These are phyloP conservation scores for Staphylotrichum longicolle DNA, from an alignment of 495 filamentous ascomycete species.

Conservation along the genomic window DNA sequence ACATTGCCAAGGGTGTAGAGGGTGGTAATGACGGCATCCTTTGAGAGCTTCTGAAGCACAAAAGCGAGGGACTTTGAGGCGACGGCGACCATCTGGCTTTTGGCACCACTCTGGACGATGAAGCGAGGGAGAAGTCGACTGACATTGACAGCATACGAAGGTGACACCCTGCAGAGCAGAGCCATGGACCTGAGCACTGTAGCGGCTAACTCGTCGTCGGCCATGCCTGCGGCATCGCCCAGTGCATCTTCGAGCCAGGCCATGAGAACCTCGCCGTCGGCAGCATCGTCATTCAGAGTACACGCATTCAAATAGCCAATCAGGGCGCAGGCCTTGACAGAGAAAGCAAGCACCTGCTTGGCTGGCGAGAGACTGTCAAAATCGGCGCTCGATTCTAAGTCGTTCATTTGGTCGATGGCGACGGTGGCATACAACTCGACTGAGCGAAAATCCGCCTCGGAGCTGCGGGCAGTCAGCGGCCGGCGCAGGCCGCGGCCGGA, in stretches of 20 bases:
- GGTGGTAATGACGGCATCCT: conserved; percentile 91
- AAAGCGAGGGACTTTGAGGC: conserved; percentile 81
- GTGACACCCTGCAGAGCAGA: conserved; percentile 69
- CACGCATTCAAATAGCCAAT: conserved; percentile 81
- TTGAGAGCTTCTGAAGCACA: conserved; percentile 73
- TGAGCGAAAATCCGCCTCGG: conserved; percentile 51
- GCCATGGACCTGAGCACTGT: conserved; percentile 79
- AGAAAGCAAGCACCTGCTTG: conserved; percentile 82
- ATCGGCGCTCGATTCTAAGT: conserved; percentile 85
- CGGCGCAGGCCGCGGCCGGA: conserved; percentile 40
- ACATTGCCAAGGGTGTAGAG: conserved; percentile 93
- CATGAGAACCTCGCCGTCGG: conserved; percentile 77
- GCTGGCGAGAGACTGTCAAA: conserved; percentile 82
- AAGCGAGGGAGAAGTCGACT: conserved; percentile 80
- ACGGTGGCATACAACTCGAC: conserved; percentile 72
- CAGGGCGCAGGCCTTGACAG: conserved; percentile 79
- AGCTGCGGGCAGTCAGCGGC: conserved; percentile 39
- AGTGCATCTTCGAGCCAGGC: conserved; percentile 82
- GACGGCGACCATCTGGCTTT: conserved; percentile 60
- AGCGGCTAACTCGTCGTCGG: conserved; percentile 67
- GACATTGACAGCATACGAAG: conserved; percentile 67
- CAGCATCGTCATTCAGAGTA: conserved; percentile 71
- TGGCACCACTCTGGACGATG: conserved; percentile 74
- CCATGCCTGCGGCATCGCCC: conserved; percentile 75
- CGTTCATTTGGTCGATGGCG: conserved; percentile 74